These are phyloP conservation scores for Physocladia obscura DNA, from an alignment of 192 early-diverging fungal species.

Conservation along the genomic window DNA sequence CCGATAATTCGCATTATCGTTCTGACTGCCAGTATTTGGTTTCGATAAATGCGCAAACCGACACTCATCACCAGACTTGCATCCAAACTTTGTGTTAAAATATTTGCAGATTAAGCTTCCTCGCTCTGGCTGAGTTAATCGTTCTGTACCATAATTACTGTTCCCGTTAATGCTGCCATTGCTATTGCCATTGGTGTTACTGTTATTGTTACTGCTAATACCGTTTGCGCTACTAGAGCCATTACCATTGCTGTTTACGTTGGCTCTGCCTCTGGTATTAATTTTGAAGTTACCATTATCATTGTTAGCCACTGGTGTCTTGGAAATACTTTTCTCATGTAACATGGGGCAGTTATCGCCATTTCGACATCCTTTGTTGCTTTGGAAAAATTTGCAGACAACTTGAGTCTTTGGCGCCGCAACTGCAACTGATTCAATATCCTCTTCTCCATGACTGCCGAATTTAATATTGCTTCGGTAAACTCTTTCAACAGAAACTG, in stretches of 20 bases:
- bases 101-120: slow-evolving; percentile 9
- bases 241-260: not conserved
- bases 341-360: not conserved
- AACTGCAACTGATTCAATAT: not conserved
- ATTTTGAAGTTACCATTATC: not conserved
- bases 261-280: not conserved
- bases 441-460: not conserved
- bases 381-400: slow-evolving; percentile 10
- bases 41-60: slow-evolving; percentile 2
- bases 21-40: not conserved
- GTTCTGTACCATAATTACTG: not conserved
- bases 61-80: slow-evolving; percentile 14
- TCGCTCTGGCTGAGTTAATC: not conserved
- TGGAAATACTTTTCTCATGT: not conserved
- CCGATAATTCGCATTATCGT: not conserved
- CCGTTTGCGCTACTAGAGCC: too few relatives aligned
- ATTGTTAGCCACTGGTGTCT: not conserved
- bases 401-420: not conserved
- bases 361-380: not conserved
- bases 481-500: slow-evolving; percentile 2
- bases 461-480: not conserved
- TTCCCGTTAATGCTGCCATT: not conserved
- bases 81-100: slow-evolving; percentile 10
- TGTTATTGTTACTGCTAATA: not conserved
- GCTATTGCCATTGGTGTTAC: not conserved